These are phyloP conservation scores for Magnaporthales sp. DNA, from an alignment of 2,329 filamentous ascomycete species.

Conservation along the genomic window DNA sequence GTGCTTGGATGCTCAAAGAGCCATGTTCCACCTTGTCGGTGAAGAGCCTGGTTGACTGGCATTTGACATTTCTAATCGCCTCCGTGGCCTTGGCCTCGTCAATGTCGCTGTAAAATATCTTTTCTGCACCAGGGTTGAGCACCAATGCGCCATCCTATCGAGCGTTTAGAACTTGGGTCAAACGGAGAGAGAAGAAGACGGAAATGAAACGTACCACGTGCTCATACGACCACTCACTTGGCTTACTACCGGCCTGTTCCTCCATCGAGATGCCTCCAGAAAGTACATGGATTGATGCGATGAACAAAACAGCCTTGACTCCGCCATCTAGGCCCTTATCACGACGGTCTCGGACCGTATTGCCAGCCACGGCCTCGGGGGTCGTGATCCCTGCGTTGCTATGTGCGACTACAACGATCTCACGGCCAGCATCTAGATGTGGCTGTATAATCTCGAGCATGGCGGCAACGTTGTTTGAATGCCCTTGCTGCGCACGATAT, in stretches of 20 bases:
- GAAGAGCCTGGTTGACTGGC: neutral
- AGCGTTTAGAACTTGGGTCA: neutral
- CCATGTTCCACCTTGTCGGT: neutral
- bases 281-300: constrained; percentile 16
- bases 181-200: neutral
- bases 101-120: neutral
- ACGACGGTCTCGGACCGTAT: constrained; percentile 17
- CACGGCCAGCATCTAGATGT: constrained; percentile 3
- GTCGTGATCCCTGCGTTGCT: constrained; percentile 22
- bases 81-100: neutral
- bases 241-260: neutral
- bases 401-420: constrained; percentile 13
- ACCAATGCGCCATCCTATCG: neutral
- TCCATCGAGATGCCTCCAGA: neutral
- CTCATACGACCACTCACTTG: neutral
- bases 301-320: constrained; percentile 18
- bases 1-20: neutral
- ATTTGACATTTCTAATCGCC: neutral
- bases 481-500: neutral
- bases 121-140: neutral
- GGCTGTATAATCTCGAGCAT: neutral
- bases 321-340: constrained; percentile 17
- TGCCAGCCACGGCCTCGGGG: constrained; percentile 16
- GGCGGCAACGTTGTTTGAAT: neutral
- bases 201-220: neutral